Base-by-base conservation (phyloP, 2,329 filamentous ascomycete species). In the Neofusicoccum laricinum region DNA sequence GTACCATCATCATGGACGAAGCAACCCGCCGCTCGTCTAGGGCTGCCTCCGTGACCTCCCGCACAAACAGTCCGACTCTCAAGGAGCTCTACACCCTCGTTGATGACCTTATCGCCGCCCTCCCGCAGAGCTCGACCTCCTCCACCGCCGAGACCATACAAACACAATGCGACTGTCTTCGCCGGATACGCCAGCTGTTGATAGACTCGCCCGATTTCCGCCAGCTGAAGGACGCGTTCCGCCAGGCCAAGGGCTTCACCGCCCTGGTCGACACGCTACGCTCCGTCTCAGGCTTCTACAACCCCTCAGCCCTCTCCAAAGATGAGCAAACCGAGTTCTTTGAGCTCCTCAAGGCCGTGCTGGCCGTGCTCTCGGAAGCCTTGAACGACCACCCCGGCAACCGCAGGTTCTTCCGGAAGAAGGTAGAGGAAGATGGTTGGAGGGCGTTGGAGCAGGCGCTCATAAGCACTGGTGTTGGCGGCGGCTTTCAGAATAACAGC, bases 371-470 rank as follows among this genome's bases (percentile, higher is more conserved):
- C 32, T 89, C 90, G 1, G 89, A 90, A 53, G 88, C 88, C 14
- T 84, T 99, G 68, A 86, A 87, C 62, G 87, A 88, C 50, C 93
- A 98, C 76, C 84, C 89, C 51, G 94, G 93, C 19, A 99, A 98
- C 77, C 86, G 89, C 71, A 87, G 91, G 69, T 97, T 94, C 79
- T 98, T 98, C 75, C 86, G 87, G 65, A 88, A 88, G 69, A 84
- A 87, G 68, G 87, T 96, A 34, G 86, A 91, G 65, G 88, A 86
- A 21, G 90, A 89, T 64, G 93, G 94, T 3, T 96, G 92, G 89
- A 84, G 88, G 68, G 86, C 88, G 7, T 76, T 97, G 63, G 89
- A 95, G 71, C 86, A 91, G 72, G 86, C 86, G 5, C 84, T 93
- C 78, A 86, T 85, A 67, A 87, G 86, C 74, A 87, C 88, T 75